Conservation (phyloP, 2,329 filamentous ascomycete species). For the Pseudogymnoascus sp. region DNA sequence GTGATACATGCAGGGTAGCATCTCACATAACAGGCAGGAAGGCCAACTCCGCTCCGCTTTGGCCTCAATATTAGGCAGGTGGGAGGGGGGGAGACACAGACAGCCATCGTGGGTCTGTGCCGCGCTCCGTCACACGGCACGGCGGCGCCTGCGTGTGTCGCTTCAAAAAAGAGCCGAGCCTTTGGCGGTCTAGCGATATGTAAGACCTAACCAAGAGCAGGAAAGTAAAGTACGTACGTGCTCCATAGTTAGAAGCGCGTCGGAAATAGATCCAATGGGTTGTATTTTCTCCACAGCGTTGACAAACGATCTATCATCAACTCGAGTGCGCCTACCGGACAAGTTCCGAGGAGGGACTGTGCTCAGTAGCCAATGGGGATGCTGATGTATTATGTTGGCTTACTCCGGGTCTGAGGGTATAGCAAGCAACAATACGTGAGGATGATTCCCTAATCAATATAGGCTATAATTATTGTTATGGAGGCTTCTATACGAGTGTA, state of each 20-base stretch:
- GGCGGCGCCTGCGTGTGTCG: neutral
- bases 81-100: neutral
- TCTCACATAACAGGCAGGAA: neutral
- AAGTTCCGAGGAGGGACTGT: neutral
- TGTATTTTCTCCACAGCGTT: neutral
- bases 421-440: neutral
- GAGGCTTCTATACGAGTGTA: neutral
- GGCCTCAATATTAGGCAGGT: conserved; percentile 4
- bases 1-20: neutral
- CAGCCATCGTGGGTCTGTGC: neutral
- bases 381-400: neutral
- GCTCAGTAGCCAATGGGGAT: neutral
- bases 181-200: neutral
- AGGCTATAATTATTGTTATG: neutral
- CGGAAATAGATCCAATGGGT: neutral
- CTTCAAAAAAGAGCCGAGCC: conserved; percentile 1
- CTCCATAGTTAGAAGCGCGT: neutral
- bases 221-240: neutral
- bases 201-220: neutral
- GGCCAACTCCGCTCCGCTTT: neutral
- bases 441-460: neutral
- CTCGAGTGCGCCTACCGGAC: neutral
- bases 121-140: neutral
- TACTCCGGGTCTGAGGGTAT: neutral
- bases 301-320: neutral